Evolutionary conservation across 2,329 filamentous ascomycete genomes (phyloP).

Genomic region (Talaromyces funiculosus): DNA sequence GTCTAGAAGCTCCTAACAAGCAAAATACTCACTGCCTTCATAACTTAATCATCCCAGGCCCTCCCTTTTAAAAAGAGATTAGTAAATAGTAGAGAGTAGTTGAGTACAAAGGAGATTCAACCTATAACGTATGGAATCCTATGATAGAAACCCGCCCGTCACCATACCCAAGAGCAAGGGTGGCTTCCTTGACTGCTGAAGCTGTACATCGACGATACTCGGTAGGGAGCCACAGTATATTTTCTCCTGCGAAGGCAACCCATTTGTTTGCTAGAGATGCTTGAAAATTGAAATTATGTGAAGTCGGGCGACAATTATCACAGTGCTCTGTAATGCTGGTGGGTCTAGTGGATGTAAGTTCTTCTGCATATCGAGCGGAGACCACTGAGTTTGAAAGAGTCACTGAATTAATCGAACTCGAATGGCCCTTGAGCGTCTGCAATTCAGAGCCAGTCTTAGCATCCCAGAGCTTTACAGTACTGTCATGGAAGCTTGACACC

Average conservation of each 20-base stretch:
- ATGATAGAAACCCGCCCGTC: slow-evolving; percentile 6
- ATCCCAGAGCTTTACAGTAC: too few species aligned
- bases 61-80: neutral
- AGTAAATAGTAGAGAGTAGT: neutral
- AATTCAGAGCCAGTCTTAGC: too few species aligned
- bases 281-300: slow-evolving; percentile 1
- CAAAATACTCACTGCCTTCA: too few species aligned
- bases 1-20: too few species aligned
- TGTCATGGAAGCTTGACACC: too few species aligned
- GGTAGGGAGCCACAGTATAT: slow-evolving; percentile 9
- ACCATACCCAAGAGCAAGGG: slow-evolving; percentile 5
- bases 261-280: slow-evolving; percentile 1
- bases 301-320: neutral
- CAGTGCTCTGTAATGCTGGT: too few species aligned
- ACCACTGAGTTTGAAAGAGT: too few species aligned
- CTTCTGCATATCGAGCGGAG: too few species aligned
- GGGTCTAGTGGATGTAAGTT: too few species aligned
- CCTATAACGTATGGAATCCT: neutral
- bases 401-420: too few species aligned
- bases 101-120: neutral
- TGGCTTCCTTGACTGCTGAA: neutral
- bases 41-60: neutral
- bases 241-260: slow-evolving; percentile 4
- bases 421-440: too few species aligned
- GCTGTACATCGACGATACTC: neutral